Evolutionary conservation across 306 rosid species (phyloP), one percentile per base, ranked within the genome.

Genomic region (Psophocarpus tetragonolobus): DNA sequence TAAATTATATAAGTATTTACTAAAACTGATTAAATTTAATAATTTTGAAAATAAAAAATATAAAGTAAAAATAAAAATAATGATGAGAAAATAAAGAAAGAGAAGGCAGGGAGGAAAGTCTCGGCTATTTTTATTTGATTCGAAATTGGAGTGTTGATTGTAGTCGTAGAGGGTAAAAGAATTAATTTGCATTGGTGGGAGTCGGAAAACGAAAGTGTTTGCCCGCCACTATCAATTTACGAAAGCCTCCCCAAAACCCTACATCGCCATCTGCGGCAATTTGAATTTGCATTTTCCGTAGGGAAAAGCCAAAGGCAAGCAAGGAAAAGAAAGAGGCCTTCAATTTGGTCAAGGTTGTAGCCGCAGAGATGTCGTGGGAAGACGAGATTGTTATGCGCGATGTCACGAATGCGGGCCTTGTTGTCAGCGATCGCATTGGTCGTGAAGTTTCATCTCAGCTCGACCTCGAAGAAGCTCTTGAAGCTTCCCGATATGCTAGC

Each of bases 391-490:
- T 91, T 45, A 78, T 92, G 84, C 97, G 91, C 2, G 99, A 95
- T 45, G 97, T 95, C 32, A 86, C 88, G 13, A 88, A 89, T 71
- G 97, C 97, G 5, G 97, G 97, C 33, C 84, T 92, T 1, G 94
- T 86, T 27, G 91, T 92, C 68, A 85, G 88, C 69, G 97, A 95
- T 86, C 97, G 97, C 75, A 95, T 91, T 87, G 93, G 91, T 72
- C 90, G 96, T 30, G 97, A 95, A 77, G 88, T 77, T 45, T 84
- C 96, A 21, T 86, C 97, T 51, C 97, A 95, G 83, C 92, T 89
- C 60, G 97, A 95, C 84, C 96, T 95, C 27, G 97, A 95, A 88
- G 99, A 92, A 84, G 74, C 97, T 68, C 93, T 95, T 1, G 99
- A 95, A 73, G 97, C 97, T 48, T 92, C 97, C 29, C 83, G 99